Percentiles rank a stretch among this genome's conserved stretches.
Evolutionary conservation across 2,329 filamentous ascomycete genomes (phyloP).

Genomic region (Nigrospora sphaerica): DNA sequence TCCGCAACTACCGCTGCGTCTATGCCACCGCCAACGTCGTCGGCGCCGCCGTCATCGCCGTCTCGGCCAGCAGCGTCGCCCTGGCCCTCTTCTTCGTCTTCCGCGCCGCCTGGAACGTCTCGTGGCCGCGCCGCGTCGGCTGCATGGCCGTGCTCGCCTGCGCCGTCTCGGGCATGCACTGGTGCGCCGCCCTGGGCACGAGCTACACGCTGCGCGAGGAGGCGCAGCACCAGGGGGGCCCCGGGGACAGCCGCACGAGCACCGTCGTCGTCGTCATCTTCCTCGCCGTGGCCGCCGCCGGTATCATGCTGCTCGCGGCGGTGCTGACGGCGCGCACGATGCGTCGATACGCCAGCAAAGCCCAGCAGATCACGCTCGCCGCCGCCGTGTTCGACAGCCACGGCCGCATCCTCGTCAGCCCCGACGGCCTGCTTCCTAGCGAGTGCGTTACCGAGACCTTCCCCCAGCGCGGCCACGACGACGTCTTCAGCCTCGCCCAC

Average conservation of each 20-base stretch:
- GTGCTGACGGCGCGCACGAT: constrained; percentile 45
- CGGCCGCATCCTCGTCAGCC: constrained; percentile 61
- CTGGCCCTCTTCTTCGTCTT: constrained; percentile 73
- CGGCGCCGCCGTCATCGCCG: constrained; percentile 65
- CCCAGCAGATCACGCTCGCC: constrained; percentile 52
- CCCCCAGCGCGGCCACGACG: constrained; percentile 61
- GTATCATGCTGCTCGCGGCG: constrained; percentile 49
- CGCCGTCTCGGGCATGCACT: constrained; percentile 83
- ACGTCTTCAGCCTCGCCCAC: constrained; percentile 70
- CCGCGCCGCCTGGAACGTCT: constrained; percentile 70
- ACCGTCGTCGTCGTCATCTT: constrained; percentile 69
- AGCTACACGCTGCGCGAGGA: constrained; percentile 49
- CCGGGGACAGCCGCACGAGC: constrained; percentile 30
- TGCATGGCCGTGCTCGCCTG: constrained; percentile 65
- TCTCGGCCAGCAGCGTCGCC: constrained; percentile 62
- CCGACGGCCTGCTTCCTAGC: constrained; percentile 61
- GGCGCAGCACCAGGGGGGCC: constrained; percentile 26
- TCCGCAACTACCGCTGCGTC: constrained; percentile 64
- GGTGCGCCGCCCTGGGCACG: constrained; percentile 69
- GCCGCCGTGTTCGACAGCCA: constrained; percentile 61
- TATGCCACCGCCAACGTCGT: constrained; percentile 56
- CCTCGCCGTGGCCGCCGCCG: constrained; percentile 53
- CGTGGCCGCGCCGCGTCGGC: constrained; percentile 65
- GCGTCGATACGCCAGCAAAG: constrained; percentile 47
- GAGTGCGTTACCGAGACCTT: constrained; percentile 76